Evolutionary conservation across 2,329 filamentous ascomycete genomes (phyloP).

Genomic region (Exophiala viscosa): DNA sequence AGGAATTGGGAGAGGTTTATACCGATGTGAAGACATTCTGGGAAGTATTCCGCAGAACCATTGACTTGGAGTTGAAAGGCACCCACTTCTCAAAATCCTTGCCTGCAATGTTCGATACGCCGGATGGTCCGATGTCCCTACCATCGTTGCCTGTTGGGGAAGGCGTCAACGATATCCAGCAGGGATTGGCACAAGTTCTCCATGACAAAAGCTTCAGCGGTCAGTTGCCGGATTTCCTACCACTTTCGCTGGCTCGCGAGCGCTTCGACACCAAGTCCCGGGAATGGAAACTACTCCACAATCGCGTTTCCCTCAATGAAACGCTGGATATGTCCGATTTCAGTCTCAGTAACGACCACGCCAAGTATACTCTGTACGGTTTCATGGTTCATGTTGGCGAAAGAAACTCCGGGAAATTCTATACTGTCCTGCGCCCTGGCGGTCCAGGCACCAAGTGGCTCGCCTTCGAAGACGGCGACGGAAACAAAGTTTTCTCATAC

Average conservation of each 20-base stretch:
- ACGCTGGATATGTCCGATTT: constrained; percentile 45
- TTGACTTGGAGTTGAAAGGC: constrained; percentile 51
- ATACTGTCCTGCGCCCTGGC: constrained; percentile 57
- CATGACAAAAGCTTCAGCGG: constrained; percentile 10
- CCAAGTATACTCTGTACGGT: constrained; percentile 56
- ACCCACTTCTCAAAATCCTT: constrained; percentile 41
- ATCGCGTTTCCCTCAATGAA: constrained; percentile 56
- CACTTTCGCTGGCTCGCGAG: constrained; percentile 57
- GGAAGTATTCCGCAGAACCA: constrained; percentile 50
- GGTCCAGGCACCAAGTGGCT: constrained; percentile 58
- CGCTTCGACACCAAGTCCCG: constrained; percentile 52
- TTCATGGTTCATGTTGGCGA: constrained; percentile 59
- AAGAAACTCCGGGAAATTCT: constrained; percentile 57
- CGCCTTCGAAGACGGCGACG: constrained; percentile 54
- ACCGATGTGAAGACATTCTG: constrained; percentile 54
- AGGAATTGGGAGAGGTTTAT: constrained; percentile 43
- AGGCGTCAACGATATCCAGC: constrained; percentile 36
- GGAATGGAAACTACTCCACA: constrained; percentile 55
- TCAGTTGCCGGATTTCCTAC: constrained; percentile 47
- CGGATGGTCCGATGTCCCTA: constrained; percentile 17
- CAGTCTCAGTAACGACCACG: constrained; percentile 34
- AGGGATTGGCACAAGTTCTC: constrained; percentile 27
- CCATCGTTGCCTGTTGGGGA: constrained; percentile 37
- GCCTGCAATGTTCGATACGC: constrained; percentile 47
- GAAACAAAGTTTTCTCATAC: constrained; percentile 54